Base-by-base conservation (phyloP, 495 filamentous ascomycete species). In the Penicillium atrosanguineum region DNA sequence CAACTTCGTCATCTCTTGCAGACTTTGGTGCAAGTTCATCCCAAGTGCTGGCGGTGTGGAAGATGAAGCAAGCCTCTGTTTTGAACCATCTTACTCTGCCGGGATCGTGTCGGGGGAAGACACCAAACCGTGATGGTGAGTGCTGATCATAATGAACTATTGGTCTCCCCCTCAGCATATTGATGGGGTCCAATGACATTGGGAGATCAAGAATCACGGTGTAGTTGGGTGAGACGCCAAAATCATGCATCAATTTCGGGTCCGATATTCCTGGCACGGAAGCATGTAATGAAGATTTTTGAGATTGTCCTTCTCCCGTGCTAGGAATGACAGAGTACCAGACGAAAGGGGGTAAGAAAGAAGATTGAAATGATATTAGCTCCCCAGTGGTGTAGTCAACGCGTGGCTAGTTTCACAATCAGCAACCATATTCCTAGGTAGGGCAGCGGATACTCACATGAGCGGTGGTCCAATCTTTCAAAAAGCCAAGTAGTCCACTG, bases 241-340 rank as follows among this genome's bases (percentile, higher is more conserved):
- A 87, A 56, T 87, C 84, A 57, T 87, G 85, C 83, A 88, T 87
- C 78, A 87, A 79, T 61, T 84, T 87, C 3, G 83, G 75, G 9
- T 75, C 77, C n/a, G 68, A 57, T 14, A 87, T 66, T 1, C 85
- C 83, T 3, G 82, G 76, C 1, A 87, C 69, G 2, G 75, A 64
- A 19, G 59, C 55, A 47, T 79, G 78, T n/a, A 82, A 51, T 49
- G 62, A 56, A 14, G 55, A 38, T 4, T 47, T 41, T 3, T 53
- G 36, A 0, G 44, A 14, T 1, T 59, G 57, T 1, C 5, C 5
- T 11, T 53, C 29, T 1, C 6, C 11, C 16, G 23, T 23, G 8
- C 64, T 62, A 9, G 77, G 75, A 14, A 87, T 68, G 58, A 86
- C 77, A 19, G 83, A 84, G 55, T 87, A 87, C 52, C 81, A 72